Base-by-base conservation (phyloP, 2,329 filamentous ascomycete genomes). In the Tolypocladium cylindrosporum region DNA sequence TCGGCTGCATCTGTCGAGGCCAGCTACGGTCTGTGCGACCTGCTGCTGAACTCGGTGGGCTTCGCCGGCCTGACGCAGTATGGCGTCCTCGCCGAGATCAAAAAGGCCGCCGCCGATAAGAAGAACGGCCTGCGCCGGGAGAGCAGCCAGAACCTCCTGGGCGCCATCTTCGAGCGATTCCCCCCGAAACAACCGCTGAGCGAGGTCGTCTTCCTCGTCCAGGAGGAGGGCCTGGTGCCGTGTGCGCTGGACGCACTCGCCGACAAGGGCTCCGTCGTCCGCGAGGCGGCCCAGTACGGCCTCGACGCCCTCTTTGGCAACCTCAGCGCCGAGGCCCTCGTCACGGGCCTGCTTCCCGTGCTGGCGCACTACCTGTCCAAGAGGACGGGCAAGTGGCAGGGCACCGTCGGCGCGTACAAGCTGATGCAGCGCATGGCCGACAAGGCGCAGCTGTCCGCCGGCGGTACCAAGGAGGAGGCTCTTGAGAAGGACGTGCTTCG, bases 371-470 rank as follows among this genome's bases (percentile, higher is more conserved):
- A 97, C 71, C 80, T 99, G 37, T 79, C 80, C 69, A 95, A 91
- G 75, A 85, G 84, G 68, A 89, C 91, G 19, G 92, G 90, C 64
- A 99, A 99, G 76, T 99, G 94, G 94, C 94, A 99, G 76, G 94
- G 94, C 60, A 90, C 90, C 19, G 90, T 97, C 56, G 92, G 89
- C 60, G 94, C 90, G 52, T 88, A 88, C 69, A 86, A 88, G 72
- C 74, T 97, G 62, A 77, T 99, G 59, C 91, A 94, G 71, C 90
- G 87, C 74, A 96, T 97, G 88, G 94, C 94, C 54, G 89, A 96
- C 71, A 96, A 95, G 79, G 90, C 93, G 45, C 89, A 95, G 80
- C 86, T 95, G 72, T 86, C 88, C 57, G 84, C 90, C 61, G 91
- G 90, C 60, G 75, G 72, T 64, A 90, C 85, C 68, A 88, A 89